Conservation (phyloP, 2,329 filamentous ascomycete genomes). For the Pleomassaria siparia region DNA sequence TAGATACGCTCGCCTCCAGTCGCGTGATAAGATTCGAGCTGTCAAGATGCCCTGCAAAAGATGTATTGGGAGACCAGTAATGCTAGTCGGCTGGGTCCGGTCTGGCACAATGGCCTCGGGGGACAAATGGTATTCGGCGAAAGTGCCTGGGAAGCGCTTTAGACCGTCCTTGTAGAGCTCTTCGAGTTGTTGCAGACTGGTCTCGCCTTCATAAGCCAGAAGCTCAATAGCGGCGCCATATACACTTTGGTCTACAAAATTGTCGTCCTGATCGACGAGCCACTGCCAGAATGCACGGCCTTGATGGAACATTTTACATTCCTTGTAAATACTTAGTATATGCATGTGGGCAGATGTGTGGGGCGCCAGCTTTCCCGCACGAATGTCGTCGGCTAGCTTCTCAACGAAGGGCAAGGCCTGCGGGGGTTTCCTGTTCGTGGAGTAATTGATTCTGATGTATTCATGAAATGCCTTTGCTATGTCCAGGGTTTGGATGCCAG, state of each 20-base stretch:
- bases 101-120: constrained; percentile 50
- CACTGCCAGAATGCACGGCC: constrained; percentile 52
- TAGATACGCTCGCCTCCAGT: constrained; percentile 53
- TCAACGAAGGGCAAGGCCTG: constrained; percentile 35
- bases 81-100: constrained; percentile 33
- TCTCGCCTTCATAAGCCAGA: constrained; percentile 45
- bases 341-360: constrained; percentile 47
- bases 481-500: constrained; percentile 25
- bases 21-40: constrained; percentile 49
- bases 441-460: constrained; percentile 25
- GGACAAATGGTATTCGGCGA: constrained; percentile 51
- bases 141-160: constrained; percentile 50
- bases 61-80: constrained; percentile 43
- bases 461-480: constrained; percentile 43
- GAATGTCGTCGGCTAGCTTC: constrained; percentile 45
- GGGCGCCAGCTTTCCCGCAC: constrained; percentile 36
- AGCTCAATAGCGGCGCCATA: constrained; percentile 56
- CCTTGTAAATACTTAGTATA: constrained; percentile 51
- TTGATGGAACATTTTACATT: constrained; percentile 43
- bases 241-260: constrained; percentile 44
- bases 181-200: constrained; percentile 47
- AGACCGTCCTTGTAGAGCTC: constrained; percentile 49
- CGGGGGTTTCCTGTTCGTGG: constrained; percentile 4
- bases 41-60: constrained; percentile 53
- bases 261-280: constrained; percentile 47